These are phyloP conservation scores for Leccinum truebloodii DNA, from an alignment of 768 basidiomycete species.

Conservation along the genomic window DNA sequence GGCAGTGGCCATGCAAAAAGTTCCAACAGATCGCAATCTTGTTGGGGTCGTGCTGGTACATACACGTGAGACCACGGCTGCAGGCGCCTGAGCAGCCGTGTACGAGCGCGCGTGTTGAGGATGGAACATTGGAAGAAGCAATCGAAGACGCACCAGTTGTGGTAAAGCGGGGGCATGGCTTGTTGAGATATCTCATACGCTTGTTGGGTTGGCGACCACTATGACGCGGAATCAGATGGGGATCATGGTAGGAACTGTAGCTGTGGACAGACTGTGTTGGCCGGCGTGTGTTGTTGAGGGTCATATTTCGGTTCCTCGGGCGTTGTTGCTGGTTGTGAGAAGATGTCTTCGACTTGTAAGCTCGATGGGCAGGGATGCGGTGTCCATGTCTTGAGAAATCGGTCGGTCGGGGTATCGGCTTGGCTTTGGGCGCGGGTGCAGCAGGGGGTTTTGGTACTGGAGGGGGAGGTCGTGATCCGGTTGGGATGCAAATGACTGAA, in stretches of 20 bases:
- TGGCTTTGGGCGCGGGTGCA: slow-evolving; percentile 33
- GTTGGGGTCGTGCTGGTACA: slow-evolving; percentile 89
- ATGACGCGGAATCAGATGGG: slow-evolving; percentile 25
- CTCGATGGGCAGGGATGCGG: slow-evolving; percentile 51
- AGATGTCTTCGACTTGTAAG: slow-evolving; percentile 63
- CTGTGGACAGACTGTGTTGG: slow-evolving; percentile 60
- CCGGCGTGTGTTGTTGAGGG: slow-evolving; percentile 63
- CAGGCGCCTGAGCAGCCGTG: slow-evolving; percentile 70
- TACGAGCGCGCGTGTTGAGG: slow-evolving; percentile 29
- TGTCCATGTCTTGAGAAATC: slow-evolving; percentile 49
- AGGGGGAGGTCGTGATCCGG: slow-evolving; percentile 16
- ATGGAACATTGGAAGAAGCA: slow-evolving; percentile 20
- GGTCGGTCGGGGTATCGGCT: slow-evolving; percentile 29
- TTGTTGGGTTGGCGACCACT: slow-evolving; percentile 49
- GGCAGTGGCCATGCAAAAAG: slow-evolving; percentile 83
- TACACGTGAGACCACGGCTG: slow-evolving; percentile 88
- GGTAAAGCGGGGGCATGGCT: slow-evolving; percentile 90
- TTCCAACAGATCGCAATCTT: slow-evolving; percentile 95
- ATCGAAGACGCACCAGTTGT: slow-evolving; percentile 79
- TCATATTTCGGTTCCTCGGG: slow-evolving; percentile 60
- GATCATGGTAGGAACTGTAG: slow-evolving; percentile 9
- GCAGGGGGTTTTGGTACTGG: slow-evolving; percentile 45
- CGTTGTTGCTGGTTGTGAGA: slow-evolving; percentile 37
- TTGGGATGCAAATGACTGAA: slow-evolving; percentile 6
- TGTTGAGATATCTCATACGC: slow-evolving; percentile 68